Evolutionary conservation across 2,329 filamentous ascomycete species (phyloP), one percentile per base, ranked within the genome.

Genomic region (Aspergillus floridensis): DNA sequence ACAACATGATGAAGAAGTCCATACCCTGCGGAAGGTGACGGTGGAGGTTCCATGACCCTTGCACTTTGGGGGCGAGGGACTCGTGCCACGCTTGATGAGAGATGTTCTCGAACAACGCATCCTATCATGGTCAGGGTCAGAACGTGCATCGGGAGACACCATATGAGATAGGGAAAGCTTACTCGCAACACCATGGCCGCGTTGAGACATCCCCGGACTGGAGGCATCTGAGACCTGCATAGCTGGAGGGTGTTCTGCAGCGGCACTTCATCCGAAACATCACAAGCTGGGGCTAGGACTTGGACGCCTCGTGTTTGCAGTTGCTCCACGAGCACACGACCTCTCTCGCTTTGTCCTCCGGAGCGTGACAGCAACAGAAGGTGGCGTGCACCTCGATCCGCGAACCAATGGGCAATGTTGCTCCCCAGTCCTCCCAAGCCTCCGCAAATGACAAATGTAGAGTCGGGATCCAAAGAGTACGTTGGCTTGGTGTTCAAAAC

Each of bases 1-100:
- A 78, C 5, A 80, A 65, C 26, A 77, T 65, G 16, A 81, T 63
- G 65, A 80, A 80, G 63, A 80, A 81, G 55, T 80, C 78, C 8
- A 81, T 7, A 8, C 7, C 26, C 7, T 8, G 26, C 26, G 26
- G 26, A 29, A 29, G 26, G 7, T 29, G 26, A 66, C 49, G n/a
- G 56, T 46, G 66, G 54, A 61, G 67, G 44, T 59, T 70, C 59
- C 6, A 63, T 53, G 57, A 67, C 3, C 67, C 70, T 3, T 65
- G 32, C 2, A 73, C 67, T 59, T 80, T 80, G 0, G 76, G 68
- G 26, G 61, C 59, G 5, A 73, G 58, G 0, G 70, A 68, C 1
- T 56, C 65, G 1, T 63, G 59, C 59, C 69, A 77, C 21, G 73
- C 62, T 3, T 67, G 64, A 24, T 66, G 70, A 0, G 65, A 63